Percentiles rank a stretch among this genome's conserved stretches.
Conservation (phyloP, 371 early-diverging fungal species). For the Syncephalastrum contaminatum region DNA sequence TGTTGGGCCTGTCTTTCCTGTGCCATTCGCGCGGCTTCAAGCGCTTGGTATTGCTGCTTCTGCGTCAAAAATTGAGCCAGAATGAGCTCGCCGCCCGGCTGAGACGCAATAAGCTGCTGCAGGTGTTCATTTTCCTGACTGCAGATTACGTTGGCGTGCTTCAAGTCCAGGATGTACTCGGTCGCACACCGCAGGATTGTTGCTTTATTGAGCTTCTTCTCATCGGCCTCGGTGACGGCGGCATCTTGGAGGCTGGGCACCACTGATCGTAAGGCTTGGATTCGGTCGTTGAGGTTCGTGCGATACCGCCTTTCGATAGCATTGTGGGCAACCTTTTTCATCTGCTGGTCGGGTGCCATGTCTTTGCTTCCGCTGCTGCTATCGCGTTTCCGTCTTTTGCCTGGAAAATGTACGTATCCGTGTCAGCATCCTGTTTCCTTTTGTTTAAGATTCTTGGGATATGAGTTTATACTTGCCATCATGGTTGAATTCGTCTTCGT, state of each 20-base stretch:
- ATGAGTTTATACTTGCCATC: too few relatives aligned
- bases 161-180: slow-evolving; percentile 82
- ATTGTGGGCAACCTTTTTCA: slow-evolving; percentile 91
- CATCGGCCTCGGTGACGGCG: slow-evolving; percentile 52
- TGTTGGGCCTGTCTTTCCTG: slow-evolving; percentile 21
- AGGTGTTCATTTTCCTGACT: slow-evolving; percentile 53
- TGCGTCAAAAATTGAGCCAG: slow-evolving; percentile 30
- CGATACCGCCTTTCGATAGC: slow-evolving; percentile 94
- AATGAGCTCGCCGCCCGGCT: slow-evolving; percentile 59
- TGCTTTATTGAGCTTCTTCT: slow-evolving; percentile 88
- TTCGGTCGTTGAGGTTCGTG: slow-evolving; percentile 93
- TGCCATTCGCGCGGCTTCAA: slow-evolving; percentile 23
- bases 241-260: slow-evolving; percentile 82
- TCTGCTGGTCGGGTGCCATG: slow-evolving; percentile 46
- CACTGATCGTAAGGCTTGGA: slow-evolving; percentile 77
- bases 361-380: slow-evolving; percentile 4
- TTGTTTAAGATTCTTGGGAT: too few relatives aligned
- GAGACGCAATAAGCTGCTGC: slow-evolving; percentile 45
- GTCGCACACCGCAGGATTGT: slow-evolving; percentile 86
- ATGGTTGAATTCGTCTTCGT: too few relatives aligned
- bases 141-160: slow-evolving; percentile 49
- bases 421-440: too few relatives aligned
- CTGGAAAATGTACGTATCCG: too few relatives aligned
- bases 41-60: slow-evolving; percentile 18
- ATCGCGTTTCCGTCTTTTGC: slow-evolving; percentile 3